These are phyloP conservation scores for Bathelium albidoporum DNA, from an alignment of 495 filamentous ascomycete genomes.

Conservation along the genomic window DNA sequence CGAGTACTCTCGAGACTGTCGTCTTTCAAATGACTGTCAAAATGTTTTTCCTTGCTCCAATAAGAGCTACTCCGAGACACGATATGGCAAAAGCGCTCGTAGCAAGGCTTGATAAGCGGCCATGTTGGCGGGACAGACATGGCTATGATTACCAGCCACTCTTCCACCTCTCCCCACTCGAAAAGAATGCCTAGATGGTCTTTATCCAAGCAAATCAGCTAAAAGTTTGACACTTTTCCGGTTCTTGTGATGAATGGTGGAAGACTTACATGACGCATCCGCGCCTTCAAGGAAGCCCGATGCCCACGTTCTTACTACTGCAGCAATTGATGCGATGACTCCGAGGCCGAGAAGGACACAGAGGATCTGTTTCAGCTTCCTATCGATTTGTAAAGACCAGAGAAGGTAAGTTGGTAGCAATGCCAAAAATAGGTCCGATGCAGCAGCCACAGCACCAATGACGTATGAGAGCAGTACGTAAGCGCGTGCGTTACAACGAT, in stretches of 20 bases:
- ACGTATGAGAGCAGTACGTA: conserved; percentile 1
- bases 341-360: neutral
- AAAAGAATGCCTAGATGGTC: neutral
- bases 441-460: neutral
- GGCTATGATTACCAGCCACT: neutral
- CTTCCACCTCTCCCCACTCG: neutral
- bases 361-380: neutral
- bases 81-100: neutral
- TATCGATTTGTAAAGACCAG: conserved; percentile 2
- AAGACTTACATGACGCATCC: conserved; percentile 4
- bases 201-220: neutral
- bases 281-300: neutral
- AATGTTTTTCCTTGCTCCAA: neutral
- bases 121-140: conserved; percentile 1
- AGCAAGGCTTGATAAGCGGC: neutral
- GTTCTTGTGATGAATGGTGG: neutral
- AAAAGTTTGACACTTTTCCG: neutral
- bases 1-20: neutral
- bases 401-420: conserved; percentile 2
- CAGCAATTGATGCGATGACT: neutral
- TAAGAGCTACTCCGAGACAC: conserved; percentile 2
- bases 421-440: neutral
- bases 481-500: neutral
- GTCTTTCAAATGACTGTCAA: neutral
- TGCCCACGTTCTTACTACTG: neutral